Conservation (phyloP, 495 filamentous ascomycete species). For the Alectoria sarmentosa region DNA sequence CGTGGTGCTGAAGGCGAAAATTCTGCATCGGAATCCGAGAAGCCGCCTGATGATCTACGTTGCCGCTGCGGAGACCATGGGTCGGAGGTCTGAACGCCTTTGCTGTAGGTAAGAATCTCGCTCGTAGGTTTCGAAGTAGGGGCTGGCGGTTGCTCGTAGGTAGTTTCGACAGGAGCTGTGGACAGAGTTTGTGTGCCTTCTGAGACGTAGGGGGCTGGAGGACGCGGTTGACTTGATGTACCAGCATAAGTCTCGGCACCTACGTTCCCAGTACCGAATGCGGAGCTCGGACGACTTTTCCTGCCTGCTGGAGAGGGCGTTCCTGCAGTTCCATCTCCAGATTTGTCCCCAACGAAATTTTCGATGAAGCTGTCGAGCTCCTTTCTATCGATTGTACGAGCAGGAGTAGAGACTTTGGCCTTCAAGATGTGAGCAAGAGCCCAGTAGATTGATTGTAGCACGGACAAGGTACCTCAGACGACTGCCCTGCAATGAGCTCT, state of each 20-base stretch:
- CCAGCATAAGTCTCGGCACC: slow-evolving; percentile 62
- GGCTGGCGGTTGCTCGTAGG: slow-evolving; percentile 66
- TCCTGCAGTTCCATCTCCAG: slow-evolving; percentile 59
- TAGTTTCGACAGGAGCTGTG: slow-evolving; percentile 58
- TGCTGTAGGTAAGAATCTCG: slow-evolving; percentile 89
- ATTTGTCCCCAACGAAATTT: slow-evolving; percentile 67
- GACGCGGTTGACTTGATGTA: slow-evolving; percentile 21
- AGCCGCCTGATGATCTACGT: slow-evolving; percentile 43
- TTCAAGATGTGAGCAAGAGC: neutral
- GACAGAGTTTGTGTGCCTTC: slow-evolving; percentile 55
- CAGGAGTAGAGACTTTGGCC: slow-evolving; percentile 53
- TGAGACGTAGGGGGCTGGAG: slow-evolving; percentile 17
- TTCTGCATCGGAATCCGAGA: slow-evolving; percentile 55
- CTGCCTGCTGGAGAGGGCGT: slow-evolving; percentile 50
- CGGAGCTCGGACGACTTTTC: slow-evolving; percentile 78
- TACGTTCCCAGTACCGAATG: slow-evolving; percentile 65
- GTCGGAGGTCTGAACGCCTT: slow-evolving; percentile 78
- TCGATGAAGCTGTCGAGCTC: slow-evolving; percentile 82
- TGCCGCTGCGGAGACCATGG: slow-evolving; percentile 33
- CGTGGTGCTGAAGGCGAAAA: slow-evolving; percentile 31
- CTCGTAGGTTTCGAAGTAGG: slow-evolving; percentile 64
- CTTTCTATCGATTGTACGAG: slow-evolving; percentile 60
- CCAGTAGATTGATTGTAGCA: neutral
- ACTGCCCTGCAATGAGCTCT: slow-evolving; percentile 56
- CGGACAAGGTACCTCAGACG: slow-evolving; percentile 41